These are phyloP conservation scores for Auxenochlorella pyrenoidosa DNA, from an alignment of 139 green algal species.

Conservation along the genomic window DNA sequence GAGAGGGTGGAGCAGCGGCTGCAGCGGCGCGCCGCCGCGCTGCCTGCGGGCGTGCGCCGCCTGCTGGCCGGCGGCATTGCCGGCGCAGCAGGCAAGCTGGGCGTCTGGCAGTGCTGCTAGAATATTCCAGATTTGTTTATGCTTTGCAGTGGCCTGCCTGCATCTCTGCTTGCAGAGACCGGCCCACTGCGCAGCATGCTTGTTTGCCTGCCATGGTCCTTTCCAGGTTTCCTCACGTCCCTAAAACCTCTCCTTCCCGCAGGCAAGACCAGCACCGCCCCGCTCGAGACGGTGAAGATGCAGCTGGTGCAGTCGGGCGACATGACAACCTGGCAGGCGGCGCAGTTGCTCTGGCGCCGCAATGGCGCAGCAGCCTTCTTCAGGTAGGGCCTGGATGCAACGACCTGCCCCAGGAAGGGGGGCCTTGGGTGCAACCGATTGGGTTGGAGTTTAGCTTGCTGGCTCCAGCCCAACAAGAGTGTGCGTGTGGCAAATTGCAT, in stretches of 20 bases:
- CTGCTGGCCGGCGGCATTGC: conserved; percentile 39
- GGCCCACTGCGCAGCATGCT: no score
- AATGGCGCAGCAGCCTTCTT: not conserved
- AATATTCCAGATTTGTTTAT: not conserved
- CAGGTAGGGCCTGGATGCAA: no score
- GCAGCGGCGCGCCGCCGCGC: not conserved
- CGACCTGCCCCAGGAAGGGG: no score
- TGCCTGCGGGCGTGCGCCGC: conserved; percentile 26
- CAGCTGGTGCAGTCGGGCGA: conserved; percentile 35
- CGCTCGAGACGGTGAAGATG: conserved; percentile 52
- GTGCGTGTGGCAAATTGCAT: no score
- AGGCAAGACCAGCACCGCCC: conserved; percentile 53
- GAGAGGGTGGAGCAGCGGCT: conserved; percentile 14
- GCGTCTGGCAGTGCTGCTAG: not conserved
- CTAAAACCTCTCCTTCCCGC: not conserved
- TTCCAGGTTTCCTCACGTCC: no score
- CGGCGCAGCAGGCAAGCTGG: conserved; percentile 44
- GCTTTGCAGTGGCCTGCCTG: not conserved
- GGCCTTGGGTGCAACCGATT: no score
- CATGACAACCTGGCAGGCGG: not conserved
- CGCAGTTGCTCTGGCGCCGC: not conserved
- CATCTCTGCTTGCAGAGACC: no score
- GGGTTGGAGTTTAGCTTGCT: no score
- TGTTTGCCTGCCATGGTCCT: no score
- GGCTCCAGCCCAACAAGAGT: no score